A percentile compares a stretch with the other conserved stretches of the same genome.
These are phyloP conservation scores for Cladophialophora yegresii DNA, from an alignment of 2,329 filamentous ascomycete species.

Conservation along the genomic window DNA sequence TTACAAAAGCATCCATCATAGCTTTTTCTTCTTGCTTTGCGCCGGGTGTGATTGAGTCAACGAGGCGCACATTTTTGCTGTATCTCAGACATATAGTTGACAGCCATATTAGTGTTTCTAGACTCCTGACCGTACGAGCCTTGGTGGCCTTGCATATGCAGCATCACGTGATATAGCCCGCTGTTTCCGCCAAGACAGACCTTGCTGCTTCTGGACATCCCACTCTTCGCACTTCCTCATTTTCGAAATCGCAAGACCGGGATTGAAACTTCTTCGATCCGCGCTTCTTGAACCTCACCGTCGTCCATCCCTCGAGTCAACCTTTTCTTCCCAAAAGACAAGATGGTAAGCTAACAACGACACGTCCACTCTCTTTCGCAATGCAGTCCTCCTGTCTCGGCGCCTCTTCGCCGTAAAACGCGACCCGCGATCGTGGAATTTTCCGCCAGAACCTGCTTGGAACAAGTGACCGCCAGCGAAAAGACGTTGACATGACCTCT, in stretches of 20 bases:
- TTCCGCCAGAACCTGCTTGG: slow-evolving; percentile 22
- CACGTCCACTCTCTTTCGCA: slow-evolving; percentile 7
- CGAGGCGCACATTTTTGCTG: neutral
- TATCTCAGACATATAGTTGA: neutral
- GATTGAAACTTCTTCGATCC: slow-evolving; percentile 9
- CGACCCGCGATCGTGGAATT: slow-evolving; percentile 11
- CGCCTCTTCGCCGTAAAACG: slow-evolving; percentile 3
- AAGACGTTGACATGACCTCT: slow-evolving; percentile 25
- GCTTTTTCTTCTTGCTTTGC: neutral
- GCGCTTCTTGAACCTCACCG: neutral
- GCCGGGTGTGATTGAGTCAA: neutral
- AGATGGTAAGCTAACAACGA: slow-evolving; percentile 32
- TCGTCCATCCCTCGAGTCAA: slow-evolving; percentile 5
- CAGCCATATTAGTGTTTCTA: neutral
- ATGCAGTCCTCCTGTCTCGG: slow-evolving; percentile 3
- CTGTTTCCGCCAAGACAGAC: slow-evolving; percentile 7
- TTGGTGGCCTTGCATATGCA: neutral
- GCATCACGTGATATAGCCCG: neutral
- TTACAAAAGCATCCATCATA: slow-evolving; percentile 1
- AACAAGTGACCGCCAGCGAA: neutral
- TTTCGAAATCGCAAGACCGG: slow-evolving; percentile 8
- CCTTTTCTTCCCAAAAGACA: slow-evolving; percentile 7
- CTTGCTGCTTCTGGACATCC: slow-evolving; percentile 14
- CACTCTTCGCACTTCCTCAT: slow-evolving; percentile 15
- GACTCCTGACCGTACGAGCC: neutral